These are phyloP conservation scores for Alopecurus myosuroides DNA, from an alignment of 176 grass and related monocot species.

Conservation along the genomic window DNA sequence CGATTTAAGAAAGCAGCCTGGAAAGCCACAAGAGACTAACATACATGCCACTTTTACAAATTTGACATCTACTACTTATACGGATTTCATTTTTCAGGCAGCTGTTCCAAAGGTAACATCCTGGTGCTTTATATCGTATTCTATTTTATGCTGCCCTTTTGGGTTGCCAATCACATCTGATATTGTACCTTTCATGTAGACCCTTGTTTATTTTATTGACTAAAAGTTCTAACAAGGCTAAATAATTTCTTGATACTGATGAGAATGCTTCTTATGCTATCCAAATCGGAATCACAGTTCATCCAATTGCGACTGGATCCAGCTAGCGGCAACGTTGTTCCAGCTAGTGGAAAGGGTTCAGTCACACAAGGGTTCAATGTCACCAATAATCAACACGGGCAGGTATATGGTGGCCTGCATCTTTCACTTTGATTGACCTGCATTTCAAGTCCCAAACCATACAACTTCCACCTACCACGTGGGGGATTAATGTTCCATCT, in stretches of 20 bases:
- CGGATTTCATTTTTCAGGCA: constrained; percentile 92
- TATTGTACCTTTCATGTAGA: background rate
- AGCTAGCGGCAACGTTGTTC: constrained; percentile 70
- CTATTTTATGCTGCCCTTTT: constrained; percentile 11
- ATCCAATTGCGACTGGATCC: constrained; percentile 76
- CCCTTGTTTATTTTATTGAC: background rate
- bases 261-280: constrained; percentile 20
- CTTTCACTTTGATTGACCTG: background rate
- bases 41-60: constrained; percentile 90
- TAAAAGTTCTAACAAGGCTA: background rate
- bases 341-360: constrained; percentile 57
- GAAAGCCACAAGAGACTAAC: constrained; percentile 60
- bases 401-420: constrained; percentile 53
- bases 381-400: constrained; percentile 84
- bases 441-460: background rate
- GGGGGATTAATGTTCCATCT: background rate
- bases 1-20: constrained; percentile 63
- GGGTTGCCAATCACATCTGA: background rate
- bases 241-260: background rate
- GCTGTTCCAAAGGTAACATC: constrained; percentile 90
- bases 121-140: background rate
- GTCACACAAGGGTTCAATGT: constrained; percentile 65
- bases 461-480: background rate
- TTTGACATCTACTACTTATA: constrained; percentile 64
- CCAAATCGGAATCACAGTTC: constrained; percentile 44